Percentiles rank a stretch among this genome's conserved stretches.
phyloP scores from a whole-genome alignment of 805 yeast genomes.

The Nakazawaea ernobii region DNA sequence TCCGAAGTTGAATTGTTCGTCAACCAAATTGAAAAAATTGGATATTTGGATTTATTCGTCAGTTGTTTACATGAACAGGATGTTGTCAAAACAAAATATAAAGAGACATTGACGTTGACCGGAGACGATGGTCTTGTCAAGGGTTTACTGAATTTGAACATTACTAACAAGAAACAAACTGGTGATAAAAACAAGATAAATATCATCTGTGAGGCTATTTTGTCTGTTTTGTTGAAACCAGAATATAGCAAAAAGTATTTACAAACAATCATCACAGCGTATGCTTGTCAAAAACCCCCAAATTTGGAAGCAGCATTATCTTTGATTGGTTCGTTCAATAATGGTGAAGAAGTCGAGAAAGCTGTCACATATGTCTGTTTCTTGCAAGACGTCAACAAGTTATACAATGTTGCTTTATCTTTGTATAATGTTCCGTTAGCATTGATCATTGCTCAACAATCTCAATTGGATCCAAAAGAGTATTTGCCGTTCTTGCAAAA shows the following conservation, averaged over 20 bases:
- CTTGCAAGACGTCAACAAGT: conserved; percentile 78
- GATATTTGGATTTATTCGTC: conserved; percentile 78
- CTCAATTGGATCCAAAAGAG: conserved; percentile 97
- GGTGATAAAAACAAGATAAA: conserved; percentile 47
- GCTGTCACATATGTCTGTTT: conserved; percentile 83
- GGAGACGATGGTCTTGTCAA: conserved; percentile 14
- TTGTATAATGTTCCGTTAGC: conserved; percentile 79
- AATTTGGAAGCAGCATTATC: conserved; percentile 69
- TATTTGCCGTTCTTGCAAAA: conserved; percentile 87
- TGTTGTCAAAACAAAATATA: conserved; percentile 75
- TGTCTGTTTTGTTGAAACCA: conserved; percentile 48
- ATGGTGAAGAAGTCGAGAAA: conserved; percentile 43
- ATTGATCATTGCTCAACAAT: conserved; percentile 84
- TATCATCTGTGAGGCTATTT: conserved; percentile 65
- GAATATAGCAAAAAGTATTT: conserved; percentile 51
- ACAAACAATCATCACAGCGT: conserved; percentile 82
- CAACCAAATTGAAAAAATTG: conserved; percentile 63
- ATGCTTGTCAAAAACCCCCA: conserved; percentile 88
- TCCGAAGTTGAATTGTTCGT: conserved; percentile 62
- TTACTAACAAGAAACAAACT: neutral
- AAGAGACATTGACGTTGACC: conserved; percentile 50
- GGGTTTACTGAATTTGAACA: neutral
- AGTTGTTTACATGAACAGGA: conserved; percentile 84
- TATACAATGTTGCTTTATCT: conserved; percentile 77
- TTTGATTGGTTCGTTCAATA: conserved; percentile 49